These are phyloP conservation scores for Austroboletus rostrupii DNA, from an alignment of 1,284 basidiomycete genomes.

Conservation along the genomic window DNA sequence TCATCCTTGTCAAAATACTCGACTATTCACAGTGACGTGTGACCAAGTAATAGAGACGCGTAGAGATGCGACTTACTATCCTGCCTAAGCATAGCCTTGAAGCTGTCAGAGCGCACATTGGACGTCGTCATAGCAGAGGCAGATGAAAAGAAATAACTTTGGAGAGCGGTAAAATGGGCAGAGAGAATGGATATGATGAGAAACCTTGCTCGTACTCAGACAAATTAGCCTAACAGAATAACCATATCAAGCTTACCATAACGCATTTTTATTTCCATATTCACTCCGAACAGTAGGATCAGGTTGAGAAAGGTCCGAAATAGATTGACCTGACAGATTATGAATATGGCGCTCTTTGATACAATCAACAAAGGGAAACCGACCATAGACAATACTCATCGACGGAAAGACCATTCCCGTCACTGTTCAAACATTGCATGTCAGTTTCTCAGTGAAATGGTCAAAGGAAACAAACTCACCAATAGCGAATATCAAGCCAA, in stretches of 20 bases:
- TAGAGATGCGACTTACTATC: slow-evolving; percentile 60
- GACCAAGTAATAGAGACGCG: slow-evolving; percentile 38
- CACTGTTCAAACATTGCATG: slow-evolving; percentile 23
- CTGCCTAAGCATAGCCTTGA: slow-evolving; percentile 78
- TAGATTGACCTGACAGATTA: slow-evolving; percentile 44
- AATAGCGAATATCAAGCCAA: slow-evolving; percentile 53
- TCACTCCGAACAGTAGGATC: slow-evolving; percentile 41
- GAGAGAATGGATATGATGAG: slow-evolving; percentile 81
- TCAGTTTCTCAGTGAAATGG: slow-evolving; percentile 13
- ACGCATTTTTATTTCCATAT: slow-evolving; percentile 64
- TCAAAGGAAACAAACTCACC: slow-evolving; percentile 34
- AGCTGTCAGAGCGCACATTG: slow-evolving; percentile 65
- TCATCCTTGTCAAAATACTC: slow-evolving; percentile 86
- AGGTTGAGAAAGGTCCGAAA: slow-evolving; percentile 56
- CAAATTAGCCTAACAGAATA: neutral
- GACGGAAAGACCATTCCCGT: slow-evolving; percentile 84
- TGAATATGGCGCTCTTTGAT: slow-evolving; percentile 1
- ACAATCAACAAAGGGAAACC: slow-evolving; percentile 4
- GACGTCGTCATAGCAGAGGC: slow-evolving; percentile 67
- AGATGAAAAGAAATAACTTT: slow-evolving; percentile 67
- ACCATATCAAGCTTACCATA: slow-evolving; percentile 42
- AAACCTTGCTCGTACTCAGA: slow-evolving; percentile 46
- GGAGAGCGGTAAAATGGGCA: slow-evolving; percentile 53
- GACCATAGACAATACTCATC: slow-evolving; percentile 79
- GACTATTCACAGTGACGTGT: slow-evolving; percentile 44